Conservation (phyloP, 2,329 filamentous ascomycete genomes). For the Acrocalymma vagum region DNA sequence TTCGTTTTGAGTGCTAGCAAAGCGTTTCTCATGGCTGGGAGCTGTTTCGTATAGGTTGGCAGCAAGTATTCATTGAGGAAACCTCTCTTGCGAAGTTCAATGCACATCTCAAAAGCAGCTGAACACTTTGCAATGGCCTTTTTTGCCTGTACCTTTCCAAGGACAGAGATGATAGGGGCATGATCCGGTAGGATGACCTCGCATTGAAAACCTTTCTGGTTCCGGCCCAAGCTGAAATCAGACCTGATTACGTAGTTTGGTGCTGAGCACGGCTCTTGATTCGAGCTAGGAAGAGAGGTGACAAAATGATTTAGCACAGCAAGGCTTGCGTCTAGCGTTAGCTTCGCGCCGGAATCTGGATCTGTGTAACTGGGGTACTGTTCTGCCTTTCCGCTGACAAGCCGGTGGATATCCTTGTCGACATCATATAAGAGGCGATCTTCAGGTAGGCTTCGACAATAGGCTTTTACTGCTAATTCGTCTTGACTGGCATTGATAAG, state of each 20-base stretch:
- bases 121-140: conserved; percentile 87
- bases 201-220: conserved; percentile 57
- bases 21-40: conserved; percentile 88
- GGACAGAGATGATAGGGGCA: conserved; percentile 73
- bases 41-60: conserved; percentile 73
- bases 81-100: conserved; percentile 70
- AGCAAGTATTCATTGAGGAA: conserved; percentile 78
- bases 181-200: conserved; percentile 81
- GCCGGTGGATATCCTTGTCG: conserved; percentile 64
- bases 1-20: conserved; percentile 82
- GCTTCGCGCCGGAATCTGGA: conserved; percentile 73
- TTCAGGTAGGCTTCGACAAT: conserved; percentile 77
- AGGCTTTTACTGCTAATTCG: conserved; percentile 71
- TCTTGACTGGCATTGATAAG: conserved; percentile 68
- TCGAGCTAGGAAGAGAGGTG: conserved; percentile 67
- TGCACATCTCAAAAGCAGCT: conserved; percentile 85
- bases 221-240: conserved; percentile 17
- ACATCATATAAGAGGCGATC: conserved; percentile 74
- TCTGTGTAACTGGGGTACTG: conserved; percentile 66
- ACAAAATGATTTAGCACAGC: conserved; percentile 77
- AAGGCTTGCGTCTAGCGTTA: conserved; percentile 80
- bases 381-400: conserved; percentile 61
- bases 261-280: conserved; percentile 57
- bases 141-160: conserved; percentile 69
- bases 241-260: conserved; percentile 72